Evolutionary conservation across 2,329 filamentous ascomycete genomes (phyloP), one percentile per base, ranked within the genome.

Genomic region (Aspergillus proliferans): DNA sequence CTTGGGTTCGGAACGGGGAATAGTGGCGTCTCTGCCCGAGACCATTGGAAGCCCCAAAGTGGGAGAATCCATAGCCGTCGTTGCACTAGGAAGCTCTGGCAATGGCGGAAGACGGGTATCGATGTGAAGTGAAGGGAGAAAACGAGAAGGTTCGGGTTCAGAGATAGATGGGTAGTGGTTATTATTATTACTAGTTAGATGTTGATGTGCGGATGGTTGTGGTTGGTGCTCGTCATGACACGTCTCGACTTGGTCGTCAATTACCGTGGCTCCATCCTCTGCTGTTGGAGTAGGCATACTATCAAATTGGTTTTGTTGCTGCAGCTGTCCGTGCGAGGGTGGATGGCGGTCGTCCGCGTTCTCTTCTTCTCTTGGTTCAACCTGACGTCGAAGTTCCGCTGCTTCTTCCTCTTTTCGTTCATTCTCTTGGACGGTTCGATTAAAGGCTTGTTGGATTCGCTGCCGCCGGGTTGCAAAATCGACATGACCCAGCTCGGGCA

Each of bases 381-480:
- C 58, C 38, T 40, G 38, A 57, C 67, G 64, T 60, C 67, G 63
- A 53, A 75, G 78, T 52, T 82, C 78, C 19, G 76, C 77, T 30
- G 78, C 78, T 46, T 63, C 76, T 71, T 61, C 76, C 50, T 79
- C 83, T 62, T 87, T 84, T 54, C 67, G 60, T 48, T 70, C 63
- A 58, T 75, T 86, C 62, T 88, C 86, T 54, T 85, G 81, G 43
- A 93, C 83, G n/a, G 86, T 88, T 64, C 87, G 88, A 58, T 83
- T 91, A 67, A 94, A 92, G 12, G 88, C 89, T 49, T 89, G 82
- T 58, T 91, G 86, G 59, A 95, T 94, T 52, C 84, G 83, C 62
- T 89, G 85, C 58, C 90, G 80, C 45, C 88, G 81, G 57, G 88
- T 87, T 51, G 86, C 88, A 64, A 94, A 93, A 68, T 95, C 88